Evolutionary conservation across 345 rosid species (phyloP).

Genomic region (Corymbia maculata): DNA sequence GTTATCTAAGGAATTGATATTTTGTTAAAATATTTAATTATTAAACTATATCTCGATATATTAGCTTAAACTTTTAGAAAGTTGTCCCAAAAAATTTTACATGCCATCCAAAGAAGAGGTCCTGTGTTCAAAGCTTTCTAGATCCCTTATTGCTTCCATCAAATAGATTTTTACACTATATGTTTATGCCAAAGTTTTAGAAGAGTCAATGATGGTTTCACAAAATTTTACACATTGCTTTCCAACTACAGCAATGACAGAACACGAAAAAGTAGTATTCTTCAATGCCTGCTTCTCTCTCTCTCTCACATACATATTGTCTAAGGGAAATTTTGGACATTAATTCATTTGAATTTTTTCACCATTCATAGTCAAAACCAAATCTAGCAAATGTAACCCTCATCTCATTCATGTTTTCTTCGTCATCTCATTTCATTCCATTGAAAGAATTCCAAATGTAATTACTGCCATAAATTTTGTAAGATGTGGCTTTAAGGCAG

Average conservation of each 20-base stretch:
- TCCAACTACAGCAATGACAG: neutral
- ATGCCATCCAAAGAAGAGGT: neutral
- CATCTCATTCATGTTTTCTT: neutral
- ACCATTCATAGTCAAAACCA: neutral
- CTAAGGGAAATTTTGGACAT: neutral
- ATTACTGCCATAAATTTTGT: neutral
- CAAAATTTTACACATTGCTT: neutral
- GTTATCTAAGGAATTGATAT: neutral
- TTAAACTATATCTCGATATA: neutral
- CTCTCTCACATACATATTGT: neutral
- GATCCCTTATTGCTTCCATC: neutral
- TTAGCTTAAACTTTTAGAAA: neutral
- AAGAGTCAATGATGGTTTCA: neutral
- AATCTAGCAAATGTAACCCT: neutral
- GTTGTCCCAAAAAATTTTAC: neutral
- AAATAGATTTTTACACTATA: neutral
- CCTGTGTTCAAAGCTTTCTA: neutral
- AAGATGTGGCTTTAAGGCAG: neutral
- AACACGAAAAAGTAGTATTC: neutral
- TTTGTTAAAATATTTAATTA: neutral
- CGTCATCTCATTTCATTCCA: neutral
- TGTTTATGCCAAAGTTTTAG: neutral
- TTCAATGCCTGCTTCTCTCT: neutral
- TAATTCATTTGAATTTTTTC: neutral
- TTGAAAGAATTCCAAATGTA: neutral